Evolutionary conservation across 352 stramenopile genomes (phyloP), one percentile per base, ranked within the genome.

Genomic region (Pythium periplocum): DNA sequence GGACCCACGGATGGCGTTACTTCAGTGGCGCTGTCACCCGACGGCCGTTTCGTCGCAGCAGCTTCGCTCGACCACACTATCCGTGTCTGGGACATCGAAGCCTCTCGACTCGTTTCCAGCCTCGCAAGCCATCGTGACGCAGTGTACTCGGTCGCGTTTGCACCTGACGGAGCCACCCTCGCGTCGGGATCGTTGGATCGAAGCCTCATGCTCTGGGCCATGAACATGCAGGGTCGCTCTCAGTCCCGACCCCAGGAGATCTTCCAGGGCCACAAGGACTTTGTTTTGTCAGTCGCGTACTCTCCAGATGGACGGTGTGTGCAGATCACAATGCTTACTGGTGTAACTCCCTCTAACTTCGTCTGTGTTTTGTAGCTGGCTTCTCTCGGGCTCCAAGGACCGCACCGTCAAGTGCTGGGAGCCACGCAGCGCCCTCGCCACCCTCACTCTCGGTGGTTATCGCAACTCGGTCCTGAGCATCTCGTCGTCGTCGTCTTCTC

Each of bases 391-490:
- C 4, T 94, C 81, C 8, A 94, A 94, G 66, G 81, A 92, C 45
- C 81, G 83, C 30, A 92, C 81, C 12, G 83, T 92, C 33, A 81
- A 91, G 46, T 94, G 92, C 55, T 94, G 83, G 83, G 83, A 94
- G 56, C 81, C 82, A 37, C 81, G 83, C 39, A 87, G 75, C 57
- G 86, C 81, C 36, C 83, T 79, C 50, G 90, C 83, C 31, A 79
- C 91, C 54, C 55, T 94, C 50, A 94, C 81, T 38, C 46, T 94
- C 42, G 90, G 78, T 17, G 83, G 83, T 40, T 92, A 89, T 64
- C 73, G 81, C 53, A 94, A 92, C 74, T 94, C 83, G 48, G 81
- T 92, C 51, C 92, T 92, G 66, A 94, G 82, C 64, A 81, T 94
- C 36, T 77, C 80, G 34, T 90, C 83, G 41, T 94, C 83, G n/a